Evolutionary conservation across 768 basidiomycete species (phyloP).

Genomic region (Scleroderma bovista): DNA sequence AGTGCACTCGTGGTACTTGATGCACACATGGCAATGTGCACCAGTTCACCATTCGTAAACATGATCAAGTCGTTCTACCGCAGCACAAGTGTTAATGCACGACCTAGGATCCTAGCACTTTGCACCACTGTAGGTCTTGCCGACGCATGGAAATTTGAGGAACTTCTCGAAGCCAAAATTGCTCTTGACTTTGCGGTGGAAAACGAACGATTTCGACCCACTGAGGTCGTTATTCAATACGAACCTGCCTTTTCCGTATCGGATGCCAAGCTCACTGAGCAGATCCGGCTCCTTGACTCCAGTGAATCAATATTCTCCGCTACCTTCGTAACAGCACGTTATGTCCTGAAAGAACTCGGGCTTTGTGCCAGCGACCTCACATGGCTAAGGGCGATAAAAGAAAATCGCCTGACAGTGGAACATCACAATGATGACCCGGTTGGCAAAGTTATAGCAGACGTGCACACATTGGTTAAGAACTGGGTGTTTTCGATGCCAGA

Average conservation of each 20-base stretch:
- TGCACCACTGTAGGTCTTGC: conserved; percentile 21
- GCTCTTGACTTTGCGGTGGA: conserved; percentile 24
- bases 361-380: conserved; percentile 64
- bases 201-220: conserved; percentile 35
- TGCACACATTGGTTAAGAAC: conserved; percentile 44
- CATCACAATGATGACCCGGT: conserved; percentile 30
- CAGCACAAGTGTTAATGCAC: conserved; percentile 26
- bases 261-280: conserved; percentile 41
- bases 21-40: conserved; percentile 33
- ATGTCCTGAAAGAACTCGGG: conserved; percentile 51
- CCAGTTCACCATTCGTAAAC: conserved; percentile 36
- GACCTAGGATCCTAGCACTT: conserved; percentile 43
- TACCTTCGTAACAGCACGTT: conserved; percentile 43
- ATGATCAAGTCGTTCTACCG: conserved; percentile 44
- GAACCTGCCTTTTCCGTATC: conserved; percentile 30
- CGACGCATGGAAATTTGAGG: conserved; percentile 36
- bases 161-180: conserved; percentile 34
- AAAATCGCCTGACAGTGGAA: conserved; percentile 25
- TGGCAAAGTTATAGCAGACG: conserved; percentile 20
- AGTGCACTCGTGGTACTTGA: conserved; percentile 41
- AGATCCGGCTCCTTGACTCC: conserved; percentile 42
- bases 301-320: conserved; percentile 33
- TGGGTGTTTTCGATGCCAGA: conserved; percentile 66
- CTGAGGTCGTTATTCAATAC: conserved; percentile 52
- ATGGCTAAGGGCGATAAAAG: conserved; percentile 54